phyloP scores from a whole-genome alignment of 805 yeast species.

The Debaryomyces tyrocola region DNA sequence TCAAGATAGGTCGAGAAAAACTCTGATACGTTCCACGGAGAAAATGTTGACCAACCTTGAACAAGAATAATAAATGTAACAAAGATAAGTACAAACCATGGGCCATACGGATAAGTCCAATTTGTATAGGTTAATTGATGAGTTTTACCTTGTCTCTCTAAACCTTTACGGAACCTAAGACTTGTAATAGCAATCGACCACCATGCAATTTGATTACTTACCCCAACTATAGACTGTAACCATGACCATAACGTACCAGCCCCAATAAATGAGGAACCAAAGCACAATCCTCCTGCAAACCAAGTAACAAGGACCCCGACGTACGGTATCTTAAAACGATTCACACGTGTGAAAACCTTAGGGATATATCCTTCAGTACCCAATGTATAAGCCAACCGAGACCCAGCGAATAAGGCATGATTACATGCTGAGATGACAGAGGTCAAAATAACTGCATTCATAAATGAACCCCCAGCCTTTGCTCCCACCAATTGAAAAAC shows the following conservation, averaged over 20 bases:
- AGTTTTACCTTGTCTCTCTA: conserved; percentile 42
- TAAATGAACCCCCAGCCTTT: conserved; percentile 40
- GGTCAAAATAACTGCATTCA: conserved; percentile 57
- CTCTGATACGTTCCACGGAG: conserved; percentile 42
- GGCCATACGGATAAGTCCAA: conserved; percentile 56
- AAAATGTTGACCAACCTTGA: conserved; percentile 54
- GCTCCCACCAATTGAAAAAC: conserved; percentile 45
- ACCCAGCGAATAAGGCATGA: conserved; percentile 53
- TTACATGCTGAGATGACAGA: conserved; percentile 57
- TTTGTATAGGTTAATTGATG: conserved; percentile 42
- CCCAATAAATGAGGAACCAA: conserved; percentile 57
- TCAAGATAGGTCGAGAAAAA: conserved; percentile 50
- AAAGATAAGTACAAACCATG: conserved; percentile 44
- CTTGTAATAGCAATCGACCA: conserved; percentile 48
- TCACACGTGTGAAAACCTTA: conserved; percentile 39
- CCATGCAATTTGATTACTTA: conserved; percentile 55
- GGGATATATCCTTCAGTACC: conserved; percentile 51
- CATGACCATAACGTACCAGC: conserved; percentile 55
- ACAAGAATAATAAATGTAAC: conserved; percentile 46
- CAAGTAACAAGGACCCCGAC: conserved; percentile 52
- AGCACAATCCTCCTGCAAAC: conserved; percentile 56
- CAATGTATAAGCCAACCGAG: conserved; percentile 49
- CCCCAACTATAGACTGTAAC: conserved; percentile 54
- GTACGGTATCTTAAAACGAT: conserved; percentile 47
- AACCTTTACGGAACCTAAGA: conserved; percentile 49